Evolutionary conservation across 768 basidiomycete genomes (phyloP).

Genomic region (Leccinum rimulosum): DNA sequence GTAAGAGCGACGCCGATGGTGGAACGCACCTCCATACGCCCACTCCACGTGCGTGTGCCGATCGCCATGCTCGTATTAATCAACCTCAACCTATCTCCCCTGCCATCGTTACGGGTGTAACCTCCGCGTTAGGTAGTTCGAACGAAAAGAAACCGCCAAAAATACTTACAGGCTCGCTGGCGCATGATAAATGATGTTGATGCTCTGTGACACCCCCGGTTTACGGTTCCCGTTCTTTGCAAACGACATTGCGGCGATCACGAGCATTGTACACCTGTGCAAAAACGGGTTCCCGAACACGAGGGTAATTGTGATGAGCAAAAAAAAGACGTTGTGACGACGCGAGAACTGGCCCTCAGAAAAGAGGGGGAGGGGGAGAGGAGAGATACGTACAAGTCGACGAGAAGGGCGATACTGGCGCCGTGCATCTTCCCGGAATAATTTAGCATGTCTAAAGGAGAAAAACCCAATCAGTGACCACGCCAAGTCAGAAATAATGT

Average conservation of each 20-base stretch:
- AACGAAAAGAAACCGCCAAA: background rate
- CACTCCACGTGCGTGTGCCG: constrained; percentile 30
- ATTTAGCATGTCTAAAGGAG: constrained; percentile 43
- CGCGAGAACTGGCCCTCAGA: no score
- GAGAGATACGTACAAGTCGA: constrained; percentile 42
- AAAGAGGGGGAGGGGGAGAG: background rate
- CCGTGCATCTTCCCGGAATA: constrained; percentile 36
- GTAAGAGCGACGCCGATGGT: background rate
- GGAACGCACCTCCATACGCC: constrained; percentile 39
- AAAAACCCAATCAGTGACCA: no score
- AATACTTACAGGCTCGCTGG: constrained; percentile 37
- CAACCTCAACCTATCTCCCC: constrained; percentile 44
- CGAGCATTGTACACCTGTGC: constrained; percentile 41
- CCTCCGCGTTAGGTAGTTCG: background rate
- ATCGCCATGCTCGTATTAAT: constrained; percentile 37
- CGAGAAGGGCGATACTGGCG: constrained; percentile 42
- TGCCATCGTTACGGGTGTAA: constrained; percentile 17
- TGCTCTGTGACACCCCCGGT: constrained; percentile 40
- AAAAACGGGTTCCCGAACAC: background rate
- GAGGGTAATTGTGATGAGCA: background rate
- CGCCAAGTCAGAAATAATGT: no score
- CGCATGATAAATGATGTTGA: constrained; percentile 46
- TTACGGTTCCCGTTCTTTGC: constrained; percentile 28
- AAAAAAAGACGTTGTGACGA: background rate
- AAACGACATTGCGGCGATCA: constrained; percentile 36